phyloP scores from a whole-genome alignment of 78 protist species.

The Protostelium mycophagum region DNA sequence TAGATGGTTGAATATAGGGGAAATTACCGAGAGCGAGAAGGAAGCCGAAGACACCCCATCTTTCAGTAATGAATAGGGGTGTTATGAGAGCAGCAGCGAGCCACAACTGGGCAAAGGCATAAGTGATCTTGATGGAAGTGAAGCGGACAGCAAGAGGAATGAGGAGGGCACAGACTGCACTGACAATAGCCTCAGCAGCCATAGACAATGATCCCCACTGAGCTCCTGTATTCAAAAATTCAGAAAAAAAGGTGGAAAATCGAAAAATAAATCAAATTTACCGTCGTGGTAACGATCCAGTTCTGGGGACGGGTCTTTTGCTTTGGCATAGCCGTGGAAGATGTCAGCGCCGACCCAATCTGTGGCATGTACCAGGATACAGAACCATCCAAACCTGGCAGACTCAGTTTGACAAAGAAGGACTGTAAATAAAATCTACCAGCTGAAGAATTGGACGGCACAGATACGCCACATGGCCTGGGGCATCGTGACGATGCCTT shows the following conservation, averaged over 20 bases:
- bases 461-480: slow-evolving; percentile 22
- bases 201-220: not conserved
- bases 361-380: slow-evolving; percentile 34
- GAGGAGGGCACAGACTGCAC: not conserved
- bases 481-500: slow-evolving; percentile 38
- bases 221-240: not conserved
- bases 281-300: too few relatives aligned
- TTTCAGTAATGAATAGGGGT: not conserved
- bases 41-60: slow-evolving; percentile 2
- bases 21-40: slow-evolving; percentile 33
- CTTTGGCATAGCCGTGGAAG: slow-evolving; percentile 44
- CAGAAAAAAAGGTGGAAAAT: too few relatives aligned
- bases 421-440: not conserved
- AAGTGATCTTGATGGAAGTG: slow-evolving; percentile 7
- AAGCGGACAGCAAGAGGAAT: not conserved
- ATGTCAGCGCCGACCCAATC: slow-evolving; percentile 65
- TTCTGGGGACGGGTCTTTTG: slow-evolving; percentile 18
- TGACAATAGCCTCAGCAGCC: not conserved
- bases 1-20: too few relatives aligned
- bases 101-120: slow-evolving; percentile 17
- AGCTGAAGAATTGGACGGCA: slow-evolving; percentile 50
- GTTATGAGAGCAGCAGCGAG: slow-evolving; percentile 19
- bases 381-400: slow-evolving; percentile 52
- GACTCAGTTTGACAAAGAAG: too few relatives aligned
- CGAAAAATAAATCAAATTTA: too few relatives aligned